A percentile compares a stretch with the other conserved stretches of the same genome.
These are phyloP conservation scores for Trifolium pratense DNA, from an alignment of 306 rosid species.

Conservation along the genomic window DNA sequence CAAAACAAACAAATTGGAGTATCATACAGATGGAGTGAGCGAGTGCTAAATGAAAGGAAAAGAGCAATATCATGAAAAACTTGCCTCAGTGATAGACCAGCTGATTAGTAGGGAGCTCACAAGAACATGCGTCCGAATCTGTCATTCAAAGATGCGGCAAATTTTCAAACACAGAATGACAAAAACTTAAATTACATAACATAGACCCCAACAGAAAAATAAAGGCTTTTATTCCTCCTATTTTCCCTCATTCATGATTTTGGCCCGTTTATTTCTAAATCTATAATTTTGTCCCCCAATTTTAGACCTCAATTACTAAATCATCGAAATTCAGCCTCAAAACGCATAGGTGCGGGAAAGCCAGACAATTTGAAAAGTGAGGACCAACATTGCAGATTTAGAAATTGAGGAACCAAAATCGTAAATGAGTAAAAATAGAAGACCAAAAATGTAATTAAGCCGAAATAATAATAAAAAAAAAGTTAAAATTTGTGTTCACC, in stretches of 20 bases:
- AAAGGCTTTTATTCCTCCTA: not conserved
- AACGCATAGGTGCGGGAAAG: not conserved
- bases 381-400: not conserved
- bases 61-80: slow-evolving; percentile 40
- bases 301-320: not conserved
- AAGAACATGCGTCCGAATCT: slow-evolving; percentile 64
- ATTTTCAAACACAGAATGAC: not conserved
- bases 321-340: not conserved
- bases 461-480: not conserved
- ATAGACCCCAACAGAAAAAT: not conserved
- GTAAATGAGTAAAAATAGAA: not conserved
- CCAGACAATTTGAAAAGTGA: not conserved
- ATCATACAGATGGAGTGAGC: not conserved
- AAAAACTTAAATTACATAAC: not conserved
- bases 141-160: slow-evolving; percentile 40
- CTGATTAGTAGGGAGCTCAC: slow-evolving; percentile 74
- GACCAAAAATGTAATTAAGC: not conserved
- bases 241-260: not conserved
- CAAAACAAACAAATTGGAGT: slow-evolving; percentile 24
- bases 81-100: slow-evolving; percentile 90
- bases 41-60: slow-evolving; percentile 7
- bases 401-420: not conserved
- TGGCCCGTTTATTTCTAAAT: not conserved
- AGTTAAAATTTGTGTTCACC: slow-evolving; percentile 46
- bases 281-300: not conserved